Evolutionary conservation across 352 stramenopile genomes (phyloP), one percentile per base, ranked within the genome.

Genomic region (Phytopythium delawarense): DNA sequence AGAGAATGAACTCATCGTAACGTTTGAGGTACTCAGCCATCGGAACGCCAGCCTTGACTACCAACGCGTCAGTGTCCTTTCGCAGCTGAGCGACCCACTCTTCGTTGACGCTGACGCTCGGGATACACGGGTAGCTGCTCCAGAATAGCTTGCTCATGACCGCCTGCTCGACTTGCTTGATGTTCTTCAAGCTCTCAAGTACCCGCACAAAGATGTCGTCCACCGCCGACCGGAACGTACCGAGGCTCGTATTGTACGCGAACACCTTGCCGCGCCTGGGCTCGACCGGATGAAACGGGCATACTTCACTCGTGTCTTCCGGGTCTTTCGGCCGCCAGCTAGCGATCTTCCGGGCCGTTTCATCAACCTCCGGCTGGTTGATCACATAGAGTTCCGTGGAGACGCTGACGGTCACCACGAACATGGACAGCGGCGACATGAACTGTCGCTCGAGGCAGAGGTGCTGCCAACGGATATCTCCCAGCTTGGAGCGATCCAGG

Each of bases 101-200:
- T 81, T 98, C 93, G 34, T 75, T 91, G n/a, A 71, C 63, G 53
- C 85, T 92, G 4, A 97, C 82, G 53, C 73, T 83, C 9, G 80
- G 76, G 5, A 98, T 83, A 44, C 91, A 85, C 12, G 94, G 94
- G 61, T 98, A 84, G 52, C 90, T 92, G 59, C 87, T 94, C 94
- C 94, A 98, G 52, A 98, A 98, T 0, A 98, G 76, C 62, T 96
- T 95, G 64, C 96, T 92, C 94, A 98, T 98, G 32, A 98, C 91
- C 25, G 81, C 72, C 42, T 96, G 82, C 70, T 98, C 94, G 11
- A 94, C 82, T 64, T 94, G 85, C 59, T 90, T 91, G 65, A 94
- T 92, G 53, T 80, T 82, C 65, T 92, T 92, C 7, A 92, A 62
- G 39, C 84, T 91, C 39, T 94, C 85, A 7, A 92, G 69, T 67